These are phyloP conservation scores for Colletotrichum tofieldiae DNA, from an alignment of 2,329 filamentous ascomycete species.

Conservation along the genomic window DNA sequence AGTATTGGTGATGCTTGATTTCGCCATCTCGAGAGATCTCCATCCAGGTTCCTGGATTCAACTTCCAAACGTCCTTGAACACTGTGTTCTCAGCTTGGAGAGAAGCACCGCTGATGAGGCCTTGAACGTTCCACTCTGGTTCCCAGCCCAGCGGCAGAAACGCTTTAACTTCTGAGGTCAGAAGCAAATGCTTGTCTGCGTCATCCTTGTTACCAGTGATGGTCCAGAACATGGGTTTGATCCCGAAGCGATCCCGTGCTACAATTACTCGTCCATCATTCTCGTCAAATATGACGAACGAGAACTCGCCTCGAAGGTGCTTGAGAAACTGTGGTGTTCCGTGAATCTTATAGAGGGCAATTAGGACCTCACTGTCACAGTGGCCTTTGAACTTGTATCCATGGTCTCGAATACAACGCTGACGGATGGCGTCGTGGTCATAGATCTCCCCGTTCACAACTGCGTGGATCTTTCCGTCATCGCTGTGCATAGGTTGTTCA, in stretches of 20 bases:
- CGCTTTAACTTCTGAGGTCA: constrained; percentile 69
- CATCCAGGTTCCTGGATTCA: constrained; percentile 62
- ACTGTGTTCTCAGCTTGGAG: constrained; percentile 62
- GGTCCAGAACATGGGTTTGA: constrained; percentile 72
- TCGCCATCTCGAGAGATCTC: constrained; percentile 54
- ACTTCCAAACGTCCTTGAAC: constrained; percentile 63
- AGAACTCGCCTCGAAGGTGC: constrained; percentile 69
- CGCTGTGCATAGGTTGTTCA: constrained; percentile 62
- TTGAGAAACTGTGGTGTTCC: constrained; percentile 55
- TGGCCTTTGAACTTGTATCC: constrained; percentile 61
- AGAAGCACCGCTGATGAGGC: constrained; percentile 62
- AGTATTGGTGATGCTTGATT: constrained; percentile 62
- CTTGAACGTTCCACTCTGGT: constrained; percentile 67
- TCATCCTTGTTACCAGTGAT: not conserved
- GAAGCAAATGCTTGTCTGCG: constrained; percentile 54
- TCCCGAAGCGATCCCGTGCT: constrained; percentile 68
- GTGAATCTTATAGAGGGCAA: constrained; percentile 66
- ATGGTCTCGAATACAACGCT: constrained; percentile 50
- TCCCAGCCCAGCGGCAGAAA: constrained; percentile 67
- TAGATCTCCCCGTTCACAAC: constrained; percentile 74
- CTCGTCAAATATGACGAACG: constrained; percentile 65
- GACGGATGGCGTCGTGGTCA: constrained; percentile 63
- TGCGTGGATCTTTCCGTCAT: constrained; percentile 60
- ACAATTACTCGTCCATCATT: constrained; percentile 58
- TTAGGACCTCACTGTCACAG: constrained; percentile 67